Evolutionary conservation across 2,329 filamentous ascomycete genomes (phyloP), one percentile per base, ranked within the genome.

Genomic region (Cercospora brassicicola): DNA sequence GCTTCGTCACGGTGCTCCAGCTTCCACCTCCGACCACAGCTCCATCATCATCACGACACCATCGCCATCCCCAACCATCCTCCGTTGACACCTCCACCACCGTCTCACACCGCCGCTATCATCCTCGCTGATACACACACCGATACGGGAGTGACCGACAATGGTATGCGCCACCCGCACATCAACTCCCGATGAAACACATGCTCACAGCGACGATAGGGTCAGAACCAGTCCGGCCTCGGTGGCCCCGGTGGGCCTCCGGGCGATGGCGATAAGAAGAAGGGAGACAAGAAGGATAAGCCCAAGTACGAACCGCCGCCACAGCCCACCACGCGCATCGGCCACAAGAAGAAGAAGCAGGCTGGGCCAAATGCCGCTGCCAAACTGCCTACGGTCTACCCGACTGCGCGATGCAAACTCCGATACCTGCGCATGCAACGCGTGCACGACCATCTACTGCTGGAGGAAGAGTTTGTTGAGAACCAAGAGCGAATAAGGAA

Each of bases 271-370:
- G 91, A 90, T 84, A 94, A 96, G 78, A 97, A 98, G 87, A 98
- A 98, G 88, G 94, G 82, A 63, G 74, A 75, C 68, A 85, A 85
- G 94, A 98, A 99, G 88, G 94, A 99, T 72, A 99, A 99, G 90
- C 95, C 95, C 79, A 98, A 97, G 91, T 99, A 99, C 86, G 95
- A 99, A 83, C 95, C 95, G 73, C 95, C 95, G 75, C 95, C 95
- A 81, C 91, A 94, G 78, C 95, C 95, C 71, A 99, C 95, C 71
- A 98, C 95, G 73, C 92, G 95, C 80, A 91, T 99, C 80, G 95
- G 95, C 69, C 92, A 94, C 78, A 97, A 96, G 91, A 99, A 99
- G 91, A 94, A 94, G 87, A 97, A 92, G 90, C 88, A 89, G 60
- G 93, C 91, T 68, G 95, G 95, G 63, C 93, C 93, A 71, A 97